These are phyloP conservation scores for Boletus sp. DNA, from an alignment of 768 basidiomycete genomes.

Conservation along the genomic window DNA sequence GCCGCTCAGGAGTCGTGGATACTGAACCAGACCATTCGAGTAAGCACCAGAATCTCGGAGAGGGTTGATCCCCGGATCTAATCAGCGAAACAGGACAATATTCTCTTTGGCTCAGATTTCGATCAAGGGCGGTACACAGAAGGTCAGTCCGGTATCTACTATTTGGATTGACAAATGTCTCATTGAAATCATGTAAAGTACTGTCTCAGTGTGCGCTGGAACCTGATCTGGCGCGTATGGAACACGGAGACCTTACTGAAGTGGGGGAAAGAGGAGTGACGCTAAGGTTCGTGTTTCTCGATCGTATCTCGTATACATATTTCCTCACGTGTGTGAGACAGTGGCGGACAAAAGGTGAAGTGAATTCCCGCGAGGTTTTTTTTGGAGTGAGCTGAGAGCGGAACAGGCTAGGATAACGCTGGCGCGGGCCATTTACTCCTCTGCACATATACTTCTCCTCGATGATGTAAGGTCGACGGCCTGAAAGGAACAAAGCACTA, in stretches of 20 bases:
- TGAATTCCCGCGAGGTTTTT: background rate
- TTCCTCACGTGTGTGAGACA: background rate
- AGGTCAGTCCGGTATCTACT: background rate
- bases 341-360: conserved; percentile 15
- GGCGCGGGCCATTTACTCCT: conserved; percentile 57
- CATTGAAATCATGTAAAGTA: conserved; percentile 18
- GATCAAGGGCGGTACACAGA: conserved; percentile 4
- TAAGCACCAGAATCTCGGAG: conserved; percentile 11
- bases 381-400: background rate
- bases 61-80: background rate
- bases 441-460: conserved; percentile 59
- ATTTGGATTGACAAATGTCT: background rate
- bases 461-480: conserved; percentile 52
- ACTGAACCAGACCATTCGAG: conserved; percentile 71
- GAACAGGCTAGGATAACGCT: conserved; percentile 48
- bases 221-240: conserved; percentile 44
- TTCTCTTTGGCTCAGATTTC: conserved; percentile 8
- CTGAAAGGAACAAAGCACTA: background rate
- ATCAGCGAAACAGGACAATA: conserved; percentile 5
- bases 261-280: conserved; percentile 71
- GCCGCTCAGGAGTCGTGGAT: conserved; percentile 87
- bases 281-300: conserved; percentile 32
- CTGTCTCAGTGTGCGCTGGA: conserved; percentile 40
- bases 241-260: conserved; percentile 65
- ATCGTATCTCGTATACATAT: background rate